Base-by-base conservation (phyloP, 108 stramenopile genomes). In the Conticribra weissflogii region DNA sequence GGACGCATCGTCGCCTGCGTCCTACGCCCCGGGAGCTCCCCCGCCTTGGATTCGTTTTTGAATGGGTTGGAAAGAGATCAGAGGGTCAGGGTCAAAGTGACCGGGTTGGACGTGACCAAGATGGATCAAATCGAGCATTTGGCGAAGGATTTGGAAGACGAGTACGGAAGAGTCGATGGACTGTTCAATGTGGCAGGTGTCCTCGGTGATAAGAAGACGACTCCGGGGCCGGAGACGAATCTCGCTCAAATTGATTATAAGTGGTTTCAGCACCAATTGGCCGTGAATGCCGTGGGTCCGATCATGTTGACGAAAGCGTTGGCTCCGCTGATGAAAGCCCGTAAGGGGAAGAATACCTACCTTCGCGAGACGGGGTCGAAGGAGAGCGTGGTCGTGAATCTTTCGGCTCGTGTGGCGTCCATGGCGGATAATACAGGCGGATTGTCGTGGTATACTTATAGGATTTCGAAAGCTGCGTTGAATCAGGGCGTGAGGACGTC, bases 361-460 rank as follows among this genome's bases (percentile, higher is more conserved):
- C 54, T 66, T 18, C 75, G 75, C 17, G 41, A 55, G 14, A 68
- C 54, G 28, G 68, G 54, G 0, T 54, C 71, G 41, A 36, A 31
- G 29, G 75, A 68, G 52, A 72, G 81, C 48, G 77, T 87, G 27
- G 76, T 89, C 3, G 83, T 85, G 3, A 86, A 86, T 74, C 50
- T 89, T 3, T 83, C 81, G 14, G 89, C 89, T 0, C 54, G 88
- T 21, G 88, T 90, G 3, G 89, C 87, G 7, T 82, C 80, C 50
- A 86, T 90, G 33, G 47, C 58, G 2, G 89, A 90, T 57, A 89
- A 89, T 70, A 41, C 58, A 1, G 59, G 86, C 1, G 89, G 89
- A 0, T 59, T 78, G 63, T 84, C 85, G 12, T 90, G 89, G 89
- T 86, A 90, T 78, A 74, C 80, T n/a, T 90, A 90, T 68, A 79